These are phyloP conservation scores for Ogataea dorogensis DNA, from an alignment of 805 yeast genomes.

Conservation along the genomic window DNA sequence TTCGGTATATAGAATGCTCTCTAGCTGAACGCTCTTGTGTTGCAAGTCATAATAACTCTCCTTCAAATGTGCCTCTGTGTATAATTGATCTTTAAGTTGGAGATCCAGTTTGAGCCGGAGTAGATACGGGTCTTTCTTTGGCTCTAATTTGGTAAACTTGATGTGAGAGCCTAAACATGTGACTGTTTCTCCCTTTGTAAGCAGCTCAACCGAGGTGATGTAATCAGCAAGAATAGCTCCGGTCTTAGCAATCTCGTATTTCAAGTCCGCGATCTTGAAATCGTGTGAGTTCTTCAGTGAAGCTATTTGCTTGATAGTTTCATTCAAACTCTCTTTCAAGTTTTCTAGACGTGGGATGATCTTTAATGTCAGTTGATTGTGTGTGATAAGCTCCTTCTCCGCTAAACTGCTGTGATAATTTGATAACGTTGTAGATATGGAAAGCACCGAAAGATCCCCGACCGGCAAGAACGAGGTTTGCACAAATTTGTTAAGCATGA, in stretches of 20 bases:
- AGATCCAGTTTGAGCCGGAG: slow-evolving; percentile 60
- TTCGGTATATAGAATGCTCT: slow-evolving; percentile 59
- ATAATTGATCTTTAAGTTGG: slow-evolving; percentile 61
- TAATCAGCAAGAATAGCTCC: slow-evolving; percentile 54
- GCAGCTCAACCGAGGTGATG: slow-evolving; percentile 42
- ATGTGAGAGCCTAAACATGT: slow-evolving; percentile 32
- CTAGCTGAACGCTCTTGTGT: slow-evolving; percentile 62
- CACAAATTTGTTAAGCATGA: slow-evolving; percentile 41
- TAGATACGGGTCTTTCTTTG: slow-evolving; percentile 57
- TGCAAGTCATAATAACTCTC: slow-evolving; percentile 66
- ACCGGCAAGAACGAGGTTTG: slow-evolving; percentile 45
- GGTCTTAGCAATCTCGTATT: slow-evolving; percentile 59
- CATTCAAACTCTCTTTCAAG: slow-evolving; percentile 50
- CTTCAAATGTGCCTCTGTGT: slow-evolving; percentile 63
- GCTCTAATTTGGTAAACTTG: slow-evolving; percentile 24
- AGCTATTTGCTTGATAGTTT: slow-evolving; percentile 53
- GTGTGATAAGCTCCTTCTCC: slow-evolving; percentile 49
- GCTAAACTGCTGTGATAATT: slow-evolving; percentile 33
- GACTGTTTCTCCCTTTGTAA: slow-evolving; percentile 37
- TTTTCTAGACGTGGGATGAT: slow-evolving; percentile 56
- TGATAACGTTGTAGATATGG: slow-evolving; percentile 33
- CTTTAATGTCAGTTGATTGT: slow-evolving; percentile 47
- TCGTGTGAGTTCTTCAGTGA: slow-evolving; percentile 49
- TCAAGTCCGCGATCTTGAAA: slow-evolving; percentile 55
- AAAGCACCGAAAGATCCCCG: slow-evolving; percentile 37